Evolutionary conservation across 164 flowering plant species (phyloP).

Genomic region (Nymphaea colorata): DNA sequence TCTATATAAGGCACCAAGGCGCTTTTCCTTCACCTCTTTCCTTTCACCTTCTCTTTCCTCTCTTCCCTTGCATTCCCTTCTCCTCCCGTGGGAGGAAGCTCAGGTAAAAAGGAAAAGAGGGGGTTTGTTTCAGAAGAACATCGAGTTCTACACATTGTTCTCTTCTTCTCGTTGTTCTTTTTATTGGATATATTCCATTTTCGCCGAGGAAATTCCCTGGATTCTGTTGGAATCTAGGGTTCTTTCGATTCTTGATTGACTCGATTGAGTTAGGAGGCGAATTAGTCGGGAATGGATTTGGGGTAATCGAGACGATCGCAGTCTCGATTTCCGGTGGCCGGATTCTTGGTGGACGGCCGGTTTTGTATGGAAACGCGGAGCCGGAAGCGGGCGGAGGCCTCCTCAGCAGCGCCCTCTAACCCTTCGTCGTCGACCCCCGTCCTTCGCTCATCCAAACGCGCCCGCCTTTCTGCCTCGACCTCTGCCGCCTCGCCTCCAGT

Average conservation of each 20-base stretch:
- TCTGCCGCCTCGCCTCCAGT: conserved; percentile 25
- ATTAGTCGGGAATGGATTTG: background rate
- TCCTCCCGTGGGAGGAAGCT: no score
- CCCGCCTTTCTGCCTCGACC: conserved; percentile 32
- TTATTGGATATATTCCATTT: no score
- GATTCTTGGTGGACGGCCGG: conserved; percentile 10
- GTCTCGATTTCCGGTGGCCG: conserved; percentile 34
- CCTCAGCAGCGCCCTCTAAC: conserved; percentile 87
- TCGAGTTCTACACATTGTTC: no score
- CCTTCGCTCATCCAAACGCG: conserved; percentile 57
- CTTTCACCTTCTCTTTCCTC: no score
- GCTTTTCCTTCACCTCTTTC: no score
- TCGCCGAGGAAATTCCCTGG: background rate
- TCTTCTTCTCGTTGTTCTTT: no score
- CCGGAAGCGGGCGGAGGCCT: conserved; percentile 99
- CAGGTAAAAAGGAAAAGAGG: no score
- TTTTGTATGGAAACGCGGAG: conserved; percentile 99
- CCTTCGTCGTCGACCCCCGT: conserved; percentile 24
- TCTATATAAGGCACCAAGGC: no score
- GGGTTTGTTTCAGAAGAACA: no score
- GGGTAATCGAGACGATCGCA: conserved; percentile 19
- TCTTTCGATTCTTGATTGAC: background rate
- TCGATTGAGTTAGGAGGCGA: background rate
- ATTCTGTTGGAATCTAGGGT: background rate
- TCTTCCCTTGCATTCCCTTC: no score